phyloP scores from a whole-genome alignment of 345 rosid genomes.

The Citrus sp. region DNA sequence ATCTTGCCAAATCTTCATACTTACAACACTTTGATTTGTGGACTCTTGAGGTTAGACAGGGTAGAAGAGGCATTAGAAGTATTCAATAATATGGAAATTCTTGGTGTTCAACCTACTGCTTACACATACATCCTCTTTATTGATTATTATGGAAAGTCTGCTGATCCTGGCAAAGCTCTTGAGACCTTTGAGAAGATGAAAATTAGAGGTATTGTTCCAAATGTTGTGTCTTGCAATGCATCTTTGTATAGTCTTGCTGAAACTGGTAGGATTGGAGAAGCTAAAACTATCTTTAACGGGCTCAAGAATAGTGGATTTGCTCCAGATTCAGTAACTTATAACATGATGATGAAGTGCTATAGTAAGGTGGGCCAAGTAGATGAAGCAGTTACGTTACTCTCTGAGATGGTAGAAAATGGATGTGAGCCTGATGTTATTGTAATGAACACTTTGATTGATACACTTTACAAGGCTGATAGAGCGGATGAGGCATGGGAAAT shows the following conservation, averaged over 20 bases:
- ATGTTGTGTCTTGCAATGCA: slow-evolving; percentile 82
- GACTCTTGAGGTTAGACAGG: slow-evolving; percentile 58
- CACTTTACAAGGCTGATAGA: slow-evolving; percentile 73
- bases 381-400: slow-evolving; percentile 66
- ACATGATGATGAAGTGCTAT: slow-evolving; percentile 96
- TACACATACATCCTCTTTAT: slow-evolving; percentile 81
- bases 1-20: slow-evolving; percentile 76
- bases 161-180: slow-evolving; percentile 58
- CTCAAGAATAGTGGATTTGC: slow-evolving; percentile 59
- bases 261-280: slow-evolving; percentile 64
- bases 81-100: slow-evolving; percentile 53
- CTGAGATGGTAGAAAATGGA: slow-evolving; percentile 61
- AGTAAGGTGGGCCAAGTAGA: slow-evolving; percentile 73
- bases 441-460: slow-evolving; percentile 71
- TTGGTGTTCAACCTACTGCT: slow-evolving; percentile 68
- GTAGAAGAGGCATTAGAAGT: slow-evolving; percentile 59
- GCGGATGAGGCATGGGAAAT: slow-evolving; percentile 80
- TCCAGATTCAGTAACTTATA: slow-evolving; percentile 85
- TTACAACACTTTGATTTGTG: slow-evolving; percentile 74
- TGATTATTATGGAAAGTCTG: slow-evolving; percentile 84
- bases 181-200: slow-evolving; percentile 83
- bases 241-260: slow-evolving; percentile 79
- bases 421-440: slow-evolving; percentile 80
- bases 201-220: slow-evolving; percentile 67
- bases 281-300: slow-evolving; percentile 61